Conservation (phyloP, 768 basidiomycete species). For the Russula compacta region DNA sequence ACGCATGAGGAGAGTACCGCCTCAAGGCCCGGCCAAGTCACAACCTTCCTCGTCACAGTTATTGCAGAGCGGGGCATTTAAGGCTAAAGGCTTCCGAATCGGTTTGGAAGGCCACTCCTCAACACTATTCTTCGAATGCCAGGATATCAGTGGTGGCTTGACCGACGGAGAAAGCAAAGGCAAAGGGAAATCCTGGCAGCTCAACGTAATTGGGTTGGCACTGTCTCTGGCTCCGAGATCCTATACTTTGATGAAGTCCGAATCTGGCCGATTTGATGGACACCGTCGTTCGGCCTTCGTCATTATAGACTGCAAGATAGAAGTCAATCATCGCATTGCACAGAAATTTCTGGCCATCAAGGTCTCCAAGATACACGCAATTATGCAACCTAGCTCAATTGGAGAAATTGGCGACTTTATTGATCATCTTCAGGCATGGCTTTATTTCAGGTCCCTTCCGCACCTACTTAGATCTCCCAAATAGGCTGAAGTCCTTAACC, state of each 20-base stretch:
- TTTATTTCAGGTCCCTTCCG: constrained; percentile 1
- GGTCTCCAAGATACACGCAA: constrained; percentile 76
- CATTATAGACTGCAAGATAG: constrained; percentile 56
- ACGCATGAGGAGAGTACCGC: constrained; percentile 28
- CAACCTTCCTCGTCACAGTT: constrained; percentile 14
- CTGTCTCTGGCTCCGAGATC: constrained; percentile 72
- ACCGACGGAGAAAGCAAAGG: constrained; percentile 36
- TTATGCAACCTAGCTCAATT: constrained; percentile 91
- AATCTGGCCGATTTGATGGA: constrained; percentile 40
- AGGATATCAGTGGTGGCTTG: constrained; percentile 58
- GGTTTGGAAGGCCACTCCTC: constrained; percentile 70
- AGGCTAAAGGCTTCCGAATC: constrained; percentile 73
- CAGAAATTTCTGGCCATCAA: constrained; percentile 40
- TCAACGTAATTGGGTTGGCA: constrained; percentile 64
- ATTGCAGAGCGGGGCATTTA: constrained; percentile 40
- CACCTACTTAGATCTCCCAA: constrained; percentile 19
- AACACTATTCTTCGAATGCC: constrained; percentile 65
- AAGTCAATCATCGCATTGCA: constrained; percentile 10
- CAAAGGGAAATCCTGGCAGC: constrained; percentile 41
- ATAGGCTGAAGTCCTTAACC: constrained; percentile 64
- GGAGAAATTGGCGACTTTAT: constrained; percentile 84
- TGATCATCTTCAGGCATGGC: constrained; percentile 67
- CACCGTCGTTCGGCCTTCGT: constrained; percentile 76
- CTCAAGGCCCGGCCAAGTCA: neutral
- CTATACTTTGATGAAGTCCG: constrained; percentile 27